Conservation (phyloP, 768 basidiomycete species). For the Kwoniella sp. region DNA sequence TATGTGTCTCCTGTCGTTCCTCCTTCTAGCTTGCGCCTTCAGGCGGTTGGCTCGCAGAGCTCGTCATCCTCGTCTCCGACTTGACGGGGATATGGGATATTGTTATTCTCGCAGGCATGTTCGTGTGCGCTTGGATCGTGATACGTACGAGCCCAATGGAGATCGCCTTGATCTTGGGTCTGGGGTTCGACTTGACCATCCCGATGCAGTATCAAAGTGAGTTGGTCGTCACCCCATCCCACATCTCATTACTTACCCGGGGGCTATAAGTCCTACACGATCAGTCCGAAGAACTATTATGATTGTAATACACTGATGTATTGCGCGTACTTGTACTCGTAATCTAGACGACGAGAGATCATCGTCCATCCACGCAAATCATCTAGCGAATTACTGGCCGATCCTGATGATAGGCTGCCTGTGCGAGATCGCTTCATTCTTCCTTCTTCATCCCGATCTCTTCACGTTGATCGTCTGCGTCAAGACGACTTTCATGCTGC, state of each 20-base stretch:
- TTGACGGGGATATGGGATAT: constrained; percentile 29
- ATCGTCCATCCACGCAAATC: constrained; percentile 15
- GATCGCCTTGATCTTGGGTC: constrained; percentile 24
- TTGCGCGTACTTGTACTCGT: neutral
- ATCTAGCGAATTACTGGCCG: constrained; percentile 40
- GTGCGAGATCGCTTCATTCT: constrained; percentile 29
- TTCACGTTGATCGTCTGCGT: constrained; percentile 43
- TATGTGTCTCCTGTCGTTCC: neutral
- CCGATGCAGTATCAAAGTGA: constrained; percentile 28
- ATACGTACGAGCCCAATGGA: constrained; percentile 20
- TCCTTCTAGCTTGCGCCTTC: constrained; percentile 19
- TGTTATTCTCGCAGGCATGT: constrained; percentile 17
- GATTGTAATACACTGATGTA: neutral
- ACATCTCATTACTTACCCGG: too few relatives aligned
- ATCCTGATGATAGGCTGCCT: constrained; percentile 28
- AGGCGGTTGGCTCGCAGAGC: constrained; percentile 29
- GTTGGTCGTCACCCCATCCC: constrained; percentile 5
- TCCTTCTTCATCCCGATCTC: constrained; percentile 42
- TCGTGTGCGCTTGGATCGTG: constrained; percentile 23
- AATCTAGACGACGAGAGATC: neutral
- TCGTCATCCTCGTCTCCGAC: constrained; percentile 22
- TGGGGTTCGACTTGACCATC: constrained; percentile 22
- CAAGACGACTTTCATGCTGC: constrained; percentile 31
- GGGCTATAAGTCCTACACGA: neutral
- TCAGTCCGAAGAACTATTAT: neutral